Percentiles rank a stretch among this genome's conserved stretches.
Evolutionary conservation across 805 yeast genomes (phyloP).

Genomic region (Scheffersomyces coipomensis): DNA sequence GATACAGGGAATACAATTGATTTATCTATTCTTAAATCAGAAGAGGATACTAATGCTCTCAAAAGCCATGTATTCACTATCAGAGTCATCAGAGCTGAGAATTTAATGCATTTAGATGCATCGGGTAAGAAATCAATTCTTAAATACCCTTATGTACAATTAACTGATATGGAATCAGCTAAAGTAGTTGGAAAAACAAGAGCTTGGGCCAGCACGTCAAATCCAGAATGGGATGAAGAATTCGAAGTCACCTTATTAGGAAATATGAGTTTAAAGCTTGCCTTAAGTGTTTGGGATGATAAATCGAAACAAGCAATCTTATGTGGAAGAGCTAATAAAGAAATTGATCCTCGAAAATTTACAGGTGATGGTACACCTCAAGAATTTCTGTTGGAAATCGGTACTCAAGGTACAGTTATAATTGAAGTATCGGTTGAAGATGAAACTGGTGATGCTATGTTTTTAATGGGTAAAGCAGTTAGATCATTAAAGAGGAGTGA

Average conservation of each 20-base stretch:
- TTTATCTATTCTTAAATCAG: constrained; percentile 23
- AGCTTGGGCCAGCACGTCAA: constrained; percentile 54
- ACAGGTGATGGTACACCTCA: constrained; percentile 68
- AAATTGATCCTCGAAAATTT: constrained; percentile 61
- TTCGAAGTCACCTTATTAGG: constrained; percentile 55
- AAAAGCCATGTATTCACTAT: constrained; percentile 60
- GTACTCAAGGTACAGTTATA: constrained; percentile 65
- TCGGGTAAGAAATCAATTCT: constrained; percentile 13
- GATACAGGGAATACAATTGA: constrained; percentile 57
- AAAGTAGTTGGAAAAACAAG: constrained; percentile 69
- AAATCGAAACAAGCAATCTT: constrained; percentile 54
- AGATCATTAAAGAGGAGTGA: constrained; percentile 62
- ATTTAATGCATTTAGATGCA: constrained; percentile 44
- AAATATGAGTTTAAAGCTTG: constrained; percentile 44
- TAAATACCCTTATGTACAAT: constrained; percentile 56
- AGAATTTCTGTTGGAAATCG: constrained; percentile 57
- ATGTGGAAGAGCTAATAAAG: constrained; percentile 62
- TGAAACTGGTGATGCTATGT: constrained; percentile 78
- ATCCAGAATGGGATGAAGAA: constrained; percentile 87
- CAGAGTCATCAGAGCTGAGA: constrained; percentile 62
- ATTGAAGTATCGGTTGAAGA: constrained; percentile 74
- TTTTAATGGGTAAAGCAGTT: constrained; percentile 74
- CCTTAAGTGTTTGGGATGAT: constrained; percentile 73
- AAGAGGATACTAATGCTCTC: constrained; percentile 29
- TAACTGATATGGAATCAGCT: constrained; percentile 55